Base-by-base conservation (phyloP, 345 rosid genomes). In the Syzygium jambos region DNA sequence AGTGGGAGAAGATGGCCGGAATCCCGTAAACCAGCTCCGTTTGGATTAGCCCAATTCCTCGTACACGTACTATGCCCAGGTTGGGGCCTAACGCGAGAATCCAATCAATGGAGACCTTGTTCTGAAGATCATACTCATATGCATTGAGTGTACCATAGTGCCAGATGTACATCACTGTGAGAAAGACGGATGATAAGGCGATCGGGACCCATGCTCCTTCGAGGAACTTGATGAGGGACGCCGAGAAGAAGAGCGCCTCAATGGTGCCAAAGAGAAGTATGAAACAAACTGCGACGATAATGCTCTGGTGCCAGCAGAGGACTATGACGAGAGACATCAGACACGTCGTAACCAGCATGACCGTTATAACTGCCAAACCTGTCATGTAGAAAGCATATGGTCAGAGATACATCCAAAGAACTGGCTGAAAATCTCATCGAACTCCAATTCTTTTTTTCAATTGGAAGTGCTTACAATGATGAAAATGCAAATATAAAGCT, bases 131-230 rank as follows among this genome's bases (percentile, higher is more conserved):
- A 85, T 88, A 95, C 91, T 98, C 99, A 0, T 96, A 96, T 65
- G 91, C 94, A 88, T 95, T 94, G 17, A 94, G 92, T 0, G 96
- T 93, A 46, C 99, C 99, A 38, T 94, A 98, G 91, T 95, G 98
- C 99, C 99, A 98, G 29, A 92, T 88, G 85, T 94, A 95, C 99
- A 98, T 98, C 43, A 93, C 85, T 25, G 93, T 55, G 68, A 98
- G 93, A 93, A 96, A 95, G 90, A 93, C 87, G 80, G 96, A 89
- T 6, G 99, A 91, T 85, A 98, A 95, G 14, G 96, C 98, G 19
- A 96, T 90, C 0, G 99, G 99, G 21, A 98, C 99, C 99, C 99
- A 98, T 27, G 99, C 99, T 5, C 99, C 99, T 92, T 96, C 97
- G 0, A 94, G 91, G 93, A 98, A 98, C 92, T 98, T 98, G 90